Evolutionary conservation across 106 monocot species (phyloP).

Genomic region (Phalaenopsis equestris): DNA sequence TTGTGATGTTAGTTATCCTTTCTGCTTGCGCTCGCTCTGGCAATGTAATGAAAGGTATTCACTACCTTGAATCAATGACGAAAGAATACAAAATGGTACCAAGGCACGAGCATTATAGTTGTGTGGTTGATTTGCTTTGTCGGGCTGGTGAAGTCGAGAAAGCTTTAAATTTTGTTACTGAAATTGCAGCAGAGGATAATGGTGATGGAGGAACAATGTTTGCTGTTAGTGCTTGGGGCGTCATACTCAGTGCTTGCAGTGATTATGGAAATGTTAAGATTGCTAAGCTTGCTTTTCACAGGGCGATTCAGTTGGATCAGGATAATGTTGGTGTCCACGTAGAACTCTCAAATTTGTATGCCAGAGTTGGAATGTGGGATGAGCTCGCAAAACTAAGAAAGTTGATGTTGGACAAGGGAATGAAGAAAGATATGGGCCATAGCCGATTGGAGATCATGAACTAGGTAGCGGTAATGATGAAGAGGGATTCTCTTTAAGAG

Average conservation of each 20-base stretch:
- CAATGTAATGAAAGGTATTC: slow-evolving; percentile 28
- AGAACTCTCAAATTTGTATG: slow-evolving; percentile 68
- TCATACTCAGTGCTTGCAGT: slow-evolving; percentile 44
- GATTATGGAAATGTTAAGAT: slow-evolving; percentile 36
- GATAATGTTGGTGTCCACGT: slow-evolving; percentile 40
- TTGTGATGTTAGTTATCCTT: slow-evolving; percentile 44
- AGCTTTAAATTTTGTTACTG: slow-evolving; percentile 41
- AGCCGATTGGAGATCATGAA: slow-evolving; percentile 24
- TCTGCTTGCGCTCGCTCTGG: slow-evolving; percentile 53
- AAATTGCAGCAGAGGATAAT: slow-evolving; percentile 6
- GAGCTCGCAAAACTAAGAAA: slow-evolving; percentile 46
- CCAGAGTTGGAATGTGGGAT: slow-evolving; percentile 43
- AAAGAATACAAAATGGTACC: slow-evolving; percentile 20
- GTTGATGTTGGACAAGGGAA: slow-evolving; percentile 33
- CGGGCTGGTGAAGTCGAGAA: slow-evolving; percentile 41
- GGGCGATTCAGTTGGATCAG: slow-evolving; percentile 43
- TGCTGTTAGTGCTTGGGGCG: slow-evolving; percentile 40
- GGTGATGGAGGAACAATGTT: not conserved
- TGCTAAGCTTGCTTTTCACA: slow-evolving; percentile 35
- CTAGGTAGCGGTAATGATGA: not conserved
- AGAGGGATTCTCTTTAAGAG: not conserved
- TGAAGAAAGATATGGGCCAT: slow-evolving; percentile 46
- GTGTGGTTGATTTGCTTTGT: slow-evolving; percentile 59
- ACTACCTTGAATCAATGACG: slow-evolving; percentile 36
- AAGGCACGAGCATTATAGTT: slow-evolving; percentile 47